phyloP scores from a whole-genome alignment of 257 asterid genomes.

The Lycium barbarum region DNA sequence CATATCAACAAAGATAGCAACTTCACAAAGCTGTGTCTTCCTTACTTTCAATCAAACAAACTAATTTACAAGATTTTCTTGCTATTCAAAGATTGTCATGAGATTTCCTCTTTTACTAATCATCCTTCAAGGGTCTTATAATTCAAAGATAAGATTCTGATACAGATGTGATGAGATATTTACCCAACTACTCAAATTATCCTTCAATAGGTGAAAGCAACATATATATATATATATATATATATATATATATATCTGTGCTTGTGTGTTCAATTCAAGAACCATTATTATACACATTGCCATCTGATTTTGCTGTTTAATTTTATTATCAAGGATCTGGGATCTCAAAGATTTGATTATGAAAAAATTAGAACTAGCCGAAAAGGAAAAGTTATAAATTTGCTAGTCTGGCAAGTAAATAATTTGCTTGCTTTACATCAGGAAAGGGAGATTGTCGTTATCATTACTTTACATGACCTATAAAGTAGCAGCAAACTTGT shows the following conservation, averaged over 20 bases:
- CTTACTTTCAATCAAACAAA: background rate
- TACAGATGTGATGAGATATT: slow-evolving; percentile 14
- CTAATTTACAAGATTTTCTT: background rate
- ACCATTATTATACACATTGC: background rate
- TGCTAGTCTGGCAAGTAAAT: background rate
- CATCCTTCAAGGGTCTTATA: background rate
- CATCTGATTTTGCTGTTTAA: background rate
- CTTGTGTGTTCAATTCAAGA: background rate
- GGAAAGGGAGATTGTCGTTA: background rate
- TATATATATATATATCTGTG: too few species aligned
- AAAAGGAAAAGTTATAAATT: background rate
- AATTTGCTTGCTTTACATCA: background rate
- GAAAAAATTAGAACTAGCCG: background rate
- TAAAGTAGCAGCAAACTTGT: too few species aligned
- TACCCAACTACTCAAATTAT: background rate
- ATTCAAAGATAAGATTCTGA: slow-evolving; percentile 24
- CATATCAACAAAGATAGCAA: background rate
- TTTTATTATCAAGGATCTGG: background rate
- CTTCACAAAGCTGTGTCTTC: background rate
- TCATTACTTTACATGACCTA: background rate
- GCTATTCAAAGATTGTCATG: background rate
- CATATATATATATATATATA: too few species aligned
- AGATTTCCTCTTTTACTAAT: background rate
- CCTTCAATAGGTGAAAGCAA: too few species aligned
- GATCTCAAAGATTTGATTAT: background rate